A percentile compares a stretch with the other conserved stretches of the same genome.
These are phyloP conservation scores for Cladorrhinum sp. DNA, from an alignment of 2,329 filamentous ascomycete species.

Conservation along the genomic window DNA sequence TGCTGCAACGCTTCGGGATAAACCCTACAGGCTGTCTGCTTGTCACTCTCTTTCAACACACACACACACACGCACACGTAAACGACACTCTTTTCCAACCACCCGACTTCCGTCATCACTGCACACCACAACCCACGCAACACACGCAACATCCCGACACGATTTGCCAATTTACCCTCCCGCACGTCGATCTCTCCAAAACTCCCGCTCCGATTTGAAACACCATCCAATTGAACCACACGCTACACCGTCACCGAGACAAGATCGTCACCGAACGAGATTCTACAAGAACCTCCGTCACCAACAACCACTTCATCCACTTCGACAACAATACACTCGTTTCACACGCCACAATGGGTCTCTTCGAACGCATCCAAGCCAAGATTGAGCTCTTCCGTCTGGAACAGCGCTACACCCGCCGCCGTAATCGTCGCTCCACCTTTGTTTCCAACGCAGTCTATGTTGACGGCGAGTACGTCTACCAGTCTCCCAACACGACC, in stretches of 20 bases:
- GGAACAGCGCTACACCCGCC: slow-evolving; percentile 90
- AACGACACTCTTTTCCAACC: slow-evolving; percentile 7
- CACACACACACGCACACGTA: neutral
- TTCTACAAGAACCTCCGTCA: neutral
- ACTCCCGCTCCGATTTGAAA: neutral
- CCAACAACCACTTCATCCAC: neutral
- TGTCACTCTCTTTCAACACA: neutral
- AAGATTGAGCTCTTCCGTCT: slow-evolving; percentile 90
- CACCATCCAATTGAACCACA: neutral
- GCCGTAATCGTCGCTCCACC: slow-evolving; percentile 79
- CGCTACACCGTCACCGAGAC: neutral
- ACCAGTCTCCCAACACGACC: slow-evolving; percentile 61
- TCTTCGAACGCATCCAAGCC: slow-evolving; percentile 59
- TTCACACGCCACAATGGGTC: slow-evolving; percentile 39
- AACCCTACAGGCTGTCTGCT: neutral
- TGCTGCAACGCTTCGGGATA: slow-evolving; percentile 3
- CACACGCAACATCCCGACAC: neutral
- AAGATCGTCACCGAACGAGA: neutral
- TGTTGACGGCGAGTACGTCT: slow-evolving; percentile 93
- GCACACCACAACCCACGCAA: neutral
- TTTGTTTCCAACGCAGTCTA: slow-evolving; percentile 89
- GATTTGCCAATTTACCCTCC: neutral
- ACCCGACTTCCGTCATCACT: neutral
- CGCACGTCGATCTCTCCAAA: neutral
- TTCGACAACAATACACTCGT: neutral